Evolutionary conservation across 441 rosid species (phyloP).

Genomic region (Gossypium lobatum): DNA sequence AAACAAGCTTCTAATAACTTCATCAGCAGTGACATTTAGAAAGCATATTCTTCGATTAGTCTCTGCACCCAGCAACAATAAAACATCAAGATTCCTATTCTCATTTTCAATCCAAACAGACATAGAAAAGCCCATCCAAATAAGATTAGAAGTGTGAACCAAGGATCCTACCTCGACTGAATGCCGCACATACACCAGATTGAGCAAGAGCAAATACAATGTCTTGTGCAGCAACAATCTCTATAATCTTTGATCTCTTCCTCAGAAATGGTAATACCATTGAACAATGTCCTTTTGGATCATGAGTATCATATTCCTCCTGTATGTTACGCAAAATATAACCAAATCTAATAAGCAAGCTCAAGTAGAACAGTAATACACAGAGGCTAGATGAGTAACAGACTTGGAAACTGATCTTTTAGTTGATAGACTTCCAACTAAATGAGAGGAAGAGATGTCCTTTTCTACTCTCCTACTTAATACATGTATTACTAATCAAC

Average conservation of each 20-base stretch:
- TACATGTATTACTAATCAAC: not conserved
- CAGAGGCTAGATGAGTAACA: constrained; percentile 1
- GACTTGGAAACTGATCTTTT: not conserved
- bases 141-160: not conserved
- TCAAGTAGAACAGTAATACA: not conserved
- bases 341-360: not conserved
- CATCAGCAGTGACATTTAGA: constrained; percentile 44
- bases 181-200: constrained; percentile 94
- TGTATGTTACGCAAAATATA: constrained; percentile 15
- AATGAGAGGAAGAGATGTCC: not conserved
- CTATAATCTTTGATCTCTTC: constrained; percentile 88
- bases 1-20: constrained; percentile 47
- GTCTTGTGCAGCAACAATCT: constrained; percentile 90
- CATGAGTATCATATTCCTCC: constrained; percentile 96
- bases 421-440: not conserved
- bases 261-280: constrained; percentile 74
- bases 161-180: constrained; percentile 60
- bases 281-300: constrained; percentile 76
- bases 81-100: not conserved
- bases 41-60: constrained; percentile 47
- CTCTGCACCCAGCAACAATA: constrained; percentile 30
- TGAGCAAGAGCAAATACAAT: constrained; percentile 96
- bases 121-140: not conserved
- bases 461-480: not conserved
- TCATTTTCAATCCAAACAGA: not conserved